phyloP scores from a whole-genome alignment of 2,329 filamentous ascomycete genomes.

The Ophiocordyceps camponoti-leonardi region DNA sequence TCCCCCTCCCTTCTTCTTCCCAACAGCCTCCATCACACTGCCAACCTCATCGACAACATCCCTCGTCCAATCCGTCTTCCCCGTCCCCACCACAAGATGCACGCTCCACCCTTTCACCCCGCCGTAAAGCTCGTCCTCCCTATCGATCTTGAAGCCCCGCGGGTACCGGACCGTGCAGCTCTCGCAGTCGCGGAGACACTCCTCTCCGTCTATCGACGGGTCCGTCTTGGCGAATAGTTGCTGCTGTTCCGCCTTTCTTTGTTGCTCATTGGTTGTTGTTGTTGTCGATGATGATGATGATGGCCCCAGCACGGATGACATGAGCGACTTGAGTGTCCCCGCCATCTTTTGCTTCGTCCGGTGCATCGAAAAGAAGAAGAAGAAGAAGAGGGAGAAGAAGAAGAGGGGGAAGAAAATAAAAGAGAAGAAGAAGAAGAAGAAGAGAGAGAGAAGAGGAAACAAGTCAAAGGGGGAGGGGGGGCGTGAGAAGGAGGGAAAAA shows the following conservation, averaged over 20 bases:
- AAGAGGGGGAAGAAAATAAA: too few species aligned
- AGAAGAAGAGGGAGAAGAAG: too few species aligned
- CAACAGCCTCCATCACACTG: conserved; percentile 65
- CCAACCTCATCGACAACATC: conserved; percentile 80
- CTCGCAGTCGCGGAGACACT: conserved; percentile 75
- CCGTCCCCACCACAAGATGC: conserved; percentile 84
- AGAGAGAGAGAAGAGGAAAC: too few species aligned
- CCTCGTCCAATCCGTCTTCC: conserved; percentile 85
- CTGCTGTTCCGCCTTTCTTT: too few species aligned
- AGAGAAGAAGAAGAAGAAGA: too few species aligned
- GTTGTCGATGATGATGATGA: too few species aligned
- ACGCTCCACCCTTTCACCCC: conserved; percentile 75
- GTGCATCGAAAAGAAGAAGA: too few species aligned
- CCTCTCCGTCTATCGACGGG: conserved; percentile 67
- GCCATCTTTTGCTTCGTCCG: conserved; percentile 19
- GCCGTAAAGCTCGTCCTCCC: conserved; percentile 66
- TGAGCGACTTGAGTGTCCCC: conserved; percentile 16
- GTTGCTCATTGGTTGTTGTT: too few species aligned
- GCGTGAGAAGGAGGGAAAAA: too few species aligned
- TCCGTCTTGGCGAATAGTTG: conserved; percentile 59
- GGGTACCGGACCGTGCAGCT: conserved; percentile 69
- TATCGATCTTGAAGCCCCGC: conserved; percentile 52
- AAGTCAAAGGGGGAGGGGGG: too few species aligned
- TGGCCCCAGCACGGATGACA: conserved; percentile 14
- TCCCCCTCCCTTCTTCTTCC: conserved; percentile 31